Evolutionary conservation across 2,329 filamentous ascomycete species (phyloP), one percentile per base, ranked within the genome.

Genomic region (Venturia nashicola): DNA sequence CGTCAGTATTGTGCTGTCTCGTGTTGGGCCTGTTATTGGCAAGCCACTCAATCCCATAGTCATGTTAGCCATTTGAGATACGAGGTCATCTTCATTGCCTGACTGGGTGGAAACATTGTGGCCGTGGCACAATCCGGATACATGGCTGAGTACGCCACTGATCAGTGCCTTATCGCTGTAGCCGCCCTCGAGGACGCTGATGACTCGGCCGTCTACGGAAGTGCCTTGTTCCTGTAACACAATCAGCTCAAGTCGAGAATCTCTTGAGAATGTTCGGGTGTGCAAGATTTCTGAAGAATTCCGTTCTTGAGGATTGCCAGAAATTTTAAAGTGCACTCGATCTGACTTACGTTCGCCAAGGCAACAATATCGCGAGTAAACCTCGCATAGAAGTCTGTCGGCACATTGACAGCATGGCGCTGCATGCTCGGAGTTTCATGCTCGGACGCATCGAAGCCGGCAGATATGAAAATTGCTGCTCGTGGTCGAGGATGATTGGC

Each of bases 371-470:
- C 94, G 55, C 86, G 83, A 0, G 93, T 93, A 67, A 99, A 88
- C 1, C 89, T 86, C 60, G 94, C 94, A 72, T 97, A 99, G 73
- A 99, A 99, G 62, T 93, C 90, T 0, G 93, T 99, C 0, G 94
- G 93, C 2, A 99, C 94, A 71, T 96, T 96, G 70, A 96, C 92
- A 65, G 89, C 88, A 75, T 99, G 94, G 59, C 94, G 84, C 75
- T 99, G 94, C 94, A 99, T 99, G 3, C 90, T 91, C 4, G 83
- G 80, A 20, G 89, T 86, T 74, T 99, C 94, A 86, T 90, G 95
- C 72, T 99, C 91, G 71, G 92, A 97, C 3, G 94, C 94, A 76
- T 99, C 94, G 68, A 99, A 99, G 0, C 94, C 95, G 2, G 94
- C 92, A 57, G 93, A 97, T 61, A 99, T 78, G 76, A 99, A 99